These are phyloP conservation scores for Phytophthora hibernalis DNA, from an alignment of 352 stramenopile genomes.

Conservation along the genomic window DNA sequence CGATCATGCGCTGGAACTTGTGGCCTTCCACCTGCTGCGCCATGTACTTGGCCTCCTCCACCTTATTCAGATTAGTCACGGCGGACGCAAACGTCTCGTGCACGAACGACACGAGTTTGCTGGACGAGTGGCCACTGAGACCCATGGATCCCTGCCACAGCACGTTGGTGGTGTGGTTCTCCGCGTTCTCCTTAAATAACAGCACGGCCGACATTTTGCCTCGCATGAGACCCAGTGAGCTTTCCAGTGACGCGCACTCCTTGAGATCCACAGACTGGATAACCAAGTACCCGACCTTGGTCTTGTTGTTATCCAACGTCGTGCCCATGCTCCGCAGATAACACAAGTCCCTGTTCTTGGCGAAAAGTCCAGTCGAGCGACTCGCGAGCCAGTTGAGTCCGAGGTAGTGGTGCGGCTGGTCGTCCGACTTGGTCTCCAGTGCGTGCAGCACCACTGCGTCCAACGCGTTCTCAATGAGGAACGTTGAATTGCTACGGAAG, in stretches of 20 bases:
- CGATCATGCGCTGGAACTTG: slow-evolving; percentile 47
- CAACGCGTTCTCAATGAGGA: slow-evolving; percentile 65
- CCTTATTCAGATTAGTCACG: slow-evolving; percentile 66
- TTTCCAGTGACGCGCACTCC: slow-evolving; percentile 62
- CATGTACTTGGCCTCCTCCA: slow-evolving; percentile 68
- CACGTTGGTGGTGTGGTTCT: slow-evolving; percentile 48
- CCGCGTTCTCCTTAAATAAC: slow-evolving; percentile 61
- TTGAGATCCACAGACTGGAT: slow-evolving; percentile 65
- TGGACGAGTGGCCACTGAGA: slow-evolving; percentile 47
- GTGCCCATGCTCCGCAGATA: slow-evolving; percentile 64
- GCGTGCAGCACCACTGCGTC: slow-evolving; percentile 70
- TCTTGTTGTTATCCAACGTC: slow-evolving; percentile 48
- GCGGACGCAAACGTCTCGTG: slow-evolving; percentile 67
- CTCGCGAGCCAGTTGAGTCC: slow-evolving; percentile 74
- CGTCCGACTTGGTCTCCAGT: slow-evolving; percentile 43
- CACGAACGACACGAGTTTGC: slow-evolving; percentile 54
- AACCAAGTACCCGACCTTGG: slow-evolving; percentile 63
- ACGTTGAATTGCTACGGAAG: slow-evolving; percentile 61
- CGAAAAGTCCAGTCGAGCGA: slow-evolving; percentile 53
- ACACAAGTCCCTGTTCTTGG: slow-evolving; percentile 68
- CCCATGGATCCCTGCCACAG: slow-evolving; percentile 67
- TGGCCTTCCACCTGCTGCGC: slow-evolving; percentile 58
- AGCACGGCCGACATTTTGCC: slow-evolving; percentile 62
- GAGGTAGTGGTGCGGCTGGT: slow-evolving; percentile 61
- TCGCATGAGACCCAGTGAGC: slow-evolving; percentile 56